Evolutionary conservation across 306 rosid species (phyloP).

Genomic region (Arachis stenosperma): DNA sequence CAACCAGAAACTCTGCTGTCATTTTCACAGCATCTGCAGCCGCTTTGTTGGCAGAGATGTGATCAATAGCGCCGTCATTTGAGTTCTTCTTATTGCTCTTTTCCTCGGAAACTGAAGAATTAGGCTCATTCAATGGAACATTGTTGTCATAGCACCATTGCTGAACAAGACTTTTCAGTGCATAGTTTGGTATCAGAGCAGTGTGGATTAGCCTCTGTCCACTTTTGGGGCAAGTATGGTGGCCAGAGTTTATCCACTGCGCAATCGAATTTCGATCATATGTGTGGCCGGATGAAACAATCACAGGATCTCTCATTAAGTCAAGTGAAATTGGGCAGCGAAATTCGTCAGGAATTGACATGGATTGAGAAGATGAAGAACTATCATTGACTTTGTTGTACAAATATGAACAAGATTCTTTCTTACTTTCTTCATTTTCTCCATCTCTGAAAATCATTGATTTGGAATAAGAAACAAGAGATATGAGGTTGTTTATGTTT

Average conservation of each 20-base stretch:
- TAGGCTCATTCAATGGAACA: constrained; percentile 46
- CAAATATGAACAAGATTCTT: constrained; percentile 40
- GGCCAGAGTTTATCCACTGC: constrained; percentile 91
- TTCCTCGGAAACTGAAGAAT: constrained; percentile 30
- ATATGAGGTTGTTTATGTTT: constrained; percentile 71
- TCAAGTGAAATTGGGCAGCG: constrained; percentile 92
- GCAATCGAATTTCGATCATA: constrained; percentile 80
- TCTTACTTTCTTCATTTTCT: constrained; percentile 48
- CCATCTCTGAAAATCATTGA: constrained; percentile 57
- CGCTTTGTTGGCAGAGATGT: constrained; percentile 71
- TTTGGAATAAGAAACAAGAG: constrained; percentile 69
- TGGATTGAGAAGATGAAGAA: constrained; percentile 62
- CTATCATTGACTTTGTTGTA: constrained; percentile 40
- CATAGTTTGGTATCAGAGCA: constrained; percentile 88
- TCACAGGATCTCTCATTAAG: constrained; percentile 88
- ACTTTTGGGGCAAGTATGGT: constrained; percentile 89
- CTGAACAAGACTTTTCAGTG: constrained; percentile 79
- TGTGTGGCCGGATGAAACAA: constrained; percentile 86
- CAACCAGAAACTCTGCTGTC: constrained; percentile 91
- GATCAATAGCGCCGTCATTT: constrained; percentile 55
- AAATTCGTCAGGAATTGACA: constrained; percentile 74
- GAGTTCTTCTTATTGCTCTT: constrained; percentile 47
- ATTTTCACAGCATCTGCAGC: constrained; percentile 80
- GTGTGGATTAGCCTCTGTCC: constrained; percentile 87
- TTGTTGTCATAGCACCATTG: constrained; percentile 83